Evolutionary conservation across 106 monocot genomes (phyloP), one percentile per base, ranked within the genome.

Genomic region (Hemerocallis citrina): DNA sequence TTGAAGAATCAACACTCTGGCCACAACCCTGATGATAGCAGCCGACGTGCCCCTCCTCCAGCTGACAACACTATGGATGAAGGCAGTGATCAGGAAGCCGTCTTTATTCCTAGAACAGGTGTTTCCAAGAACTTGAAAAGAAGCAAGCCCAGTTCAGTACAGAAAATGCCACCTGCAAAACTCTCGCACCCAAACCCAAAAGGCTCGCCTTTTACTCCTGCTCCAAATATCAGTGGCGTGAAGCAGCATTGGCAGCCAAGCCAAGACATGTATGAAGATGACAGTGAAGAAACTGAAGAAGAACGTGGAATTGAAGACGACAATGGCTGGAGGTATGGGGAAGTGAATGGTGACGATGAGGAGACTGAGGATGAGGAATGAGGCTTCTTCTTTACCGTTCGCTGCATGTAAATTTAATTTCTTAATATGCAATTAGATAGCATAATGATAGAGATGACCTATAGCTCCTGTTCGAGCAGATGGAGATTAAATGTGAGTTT

Each of bases 311-410:
- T 78, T 69, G 37, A 21, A 0, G 64, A 68, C 8, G 85, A 72
- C 16, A 63, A 67, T 55, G 65, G 57, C 4, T 81, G 81, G 81
- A 57, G 62, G 48, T 68, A 69, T 61, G 4, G 20, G 8, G 54
- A 63, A 4, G 41, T 33, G 21, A 67, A 79, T 33, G 75, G 62
- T 2, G 86, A 87, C 59, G 86, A 81, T 16, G 86, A 81, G 48
- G 86, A 86, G 65, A 86, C 86, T 0, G 86, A 86, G 48, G 86
- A 86, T 34, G 78, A 86, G 68, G 81, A 81, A 1, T 57, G 47
- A n/a, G n/a, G n/a, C n/a, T n/a, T n/a, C n/a, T n/a, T 41, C 40
- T 41, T 41, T 9, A 9, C 14, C 14, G 7, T 7, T 7, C 40
- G 14, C 40, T 41, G 14, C 11, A 41, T 14, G 14, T 41, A 14